Percentiles rank a stretch among this genome's conserved stretches.
Evolutionary conservation across 805 yeast species (phyloP).

Genomic region (Ogataea minuta): DNA sequence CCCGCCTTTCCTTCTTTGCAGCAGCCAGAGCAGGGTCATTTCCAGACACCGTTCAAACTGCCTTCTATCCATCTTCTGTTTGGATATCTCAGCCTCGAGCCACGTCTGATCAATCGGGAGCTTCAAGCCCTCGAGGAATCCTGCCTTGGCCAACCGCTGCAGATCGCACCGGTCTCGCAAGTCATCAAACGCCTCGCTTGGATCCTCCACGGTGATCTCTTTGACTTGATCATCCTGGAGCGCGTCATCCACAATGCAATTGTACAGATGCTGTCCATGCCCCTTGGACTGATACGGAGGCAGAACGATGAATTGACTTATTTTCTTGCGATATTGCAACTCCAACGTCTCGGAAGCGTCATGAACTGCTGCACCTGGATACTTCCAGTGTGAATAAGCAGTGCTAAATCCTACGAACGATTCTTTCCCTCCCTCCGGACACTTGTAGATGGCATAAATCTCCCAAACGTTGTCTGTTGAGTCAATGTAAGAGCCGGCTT

Average conservation of each 20-base stretch:
- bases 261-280: conserved; percentile 70
- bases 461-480: conserved; percentile 78
- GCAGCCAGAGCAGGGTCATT: conserved; percentile 55
- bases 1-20: conserved; percentile 27
- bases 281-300: conserved; percentile 80
- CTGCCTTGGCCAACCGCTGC: conserved; percentile 39
- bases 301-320: conserved; percentile 80
- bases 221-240: conserved; percentile 46
- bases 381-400: conserved; percentile 79
- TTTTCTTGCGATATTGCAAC: conserved; percentile 57
- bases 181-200: conserved; percentile 89
- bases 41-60: conserved; percentile 79
- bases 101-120: conserved; percentile 36
- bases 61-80: conserved; percentile 65
- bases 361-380: conserved; percentile 51
- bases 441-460: conserved; percentile 52
- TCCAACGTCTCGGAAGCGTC: conserved; percentile 38
- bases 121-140: conserved; percentile 31
- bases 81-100: conserved; percentile 37
- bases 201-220: conserved; percentile 91
- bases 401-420: conserved; percentile 79
- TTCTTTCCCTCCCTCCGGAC: conserved; percentile 32
- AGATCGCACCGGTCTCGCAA: conserved; percentile 82
- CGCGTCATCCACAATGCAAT: conserved; percentile 55
- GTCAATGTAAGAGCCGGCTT: conserved; percentile 91